Base-by-base conservation (phyloP, 176 grass and related monocot genomes). In the Elaeis guineensis region DNA sequence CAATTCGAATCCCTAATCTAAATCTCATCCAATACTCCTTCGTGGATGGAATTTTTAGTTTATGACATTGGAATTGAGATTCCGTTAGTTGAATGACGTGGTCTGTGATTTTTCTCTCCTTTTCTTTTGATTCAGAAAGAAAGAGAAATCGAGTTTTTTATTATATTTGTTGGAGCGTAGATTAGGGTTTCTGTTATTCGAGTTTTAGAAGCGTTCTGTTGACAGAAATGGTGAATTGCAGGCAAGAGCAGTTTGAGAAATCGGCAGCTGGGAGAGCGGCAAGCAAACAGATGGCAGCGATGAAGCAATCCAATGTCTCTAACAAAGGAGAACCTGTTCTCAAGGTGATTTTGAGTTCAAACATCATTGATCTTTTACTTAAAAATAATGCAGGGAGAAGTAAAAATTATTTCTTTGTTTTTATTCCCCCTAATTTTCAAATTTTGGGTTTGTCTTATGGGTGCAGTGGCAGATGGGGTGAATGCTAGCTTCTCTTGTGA, bases 401-500 rank as follows among this genome's bases (percentile, higher is more conserved):
- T 52, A 11, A 65, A 39, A 66, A 50, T 52, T 50, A 4, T 26
- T 25, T 35, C 5, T 54, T 29, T 64, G 21, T 35, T 35, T n/a
- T 5, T 53, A 49, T 30, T 58, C 4, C 2, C 71, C 72, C 50
- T 6, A 69, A 50, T 79, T 4, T 17, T 62, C 14, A 17, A 51
- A 64, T 23, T 21, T 51, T 51, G 18, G 50, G 3, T 70, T 56
- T 53, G 5, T 58, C 55, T 89, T 39, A 49, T 75, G 74, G 25
- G 20, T 86, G 66, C 79, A 95, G 90, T 89, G 90, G 90, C 90
- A 95, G 71, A 80, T 95, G 85, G 90, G 90, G n/a, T 95, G 66
- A 85, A 52, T n/a, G 57, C 64, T 19, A 58, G 5, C 18, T 50
- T 53, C 16, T 21, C 52, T 35, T 21, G 63, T 21, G 25, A 68